These are phyloP conservation scores for Salvia rosmarinus DNA, from an alignment of 257 asterid species.

Conservation along the genomic window DNA sequence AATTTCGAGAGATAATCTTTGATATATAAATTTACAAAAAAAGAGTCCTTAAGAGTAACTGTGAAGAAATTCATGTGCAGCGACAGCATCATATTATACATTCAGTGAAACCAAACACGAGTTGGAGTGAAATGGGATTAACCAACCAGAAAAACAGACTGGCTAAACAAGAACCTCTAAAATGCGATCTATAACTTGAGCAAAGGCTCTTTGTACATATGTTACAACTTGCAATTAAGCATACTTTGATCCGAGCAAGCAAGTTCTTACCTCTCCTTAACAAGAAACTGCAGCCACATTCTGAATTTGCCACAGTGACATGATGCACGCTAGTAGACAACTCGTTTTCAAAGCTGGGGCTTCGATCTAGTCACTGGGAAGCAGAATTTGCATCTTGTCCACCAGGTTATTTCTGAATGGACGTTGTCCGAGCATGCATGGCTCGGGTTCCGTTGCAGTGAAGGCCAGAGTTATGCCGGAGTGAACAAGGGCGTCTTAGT, in stretches of 20 bases:
- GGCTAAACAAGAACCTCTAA: not conserved
- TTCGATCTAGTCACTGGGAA: constrained; percentile 1
- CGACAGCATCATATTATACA: too few relatives aligned
- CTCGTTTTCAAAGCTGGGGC: not conserved
- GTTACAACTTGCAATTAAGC: too few relatives aligned
- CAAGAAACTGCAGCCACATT: constrained; percentile 1
- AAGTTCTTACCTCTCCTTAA: not conserved
- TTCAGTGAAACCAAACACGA: too few relatives aligned
- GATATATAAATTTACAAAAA: too few relatives aligned
- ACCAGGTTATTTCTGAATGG: not conserved
- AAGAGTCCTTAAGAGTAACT: too few relatives aligned
- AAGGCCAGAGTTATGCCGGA: not conserved
- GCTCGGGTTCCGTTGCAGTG: constrained; percentile 1
- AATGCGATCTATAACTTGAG: not conserved
- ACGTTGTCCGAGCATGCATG: not conserved
- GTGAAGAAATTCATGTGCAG: too few relatives aligned
- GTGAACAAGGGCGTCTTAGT: too few relatives aligned
- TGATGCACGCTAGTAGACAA: not conserved
- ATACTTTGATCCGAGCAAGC: not conserved
- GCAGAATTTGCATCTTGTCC: not conserved
- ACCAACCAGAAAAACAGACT: not conserved
- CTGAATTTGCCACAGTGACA: not conserved
- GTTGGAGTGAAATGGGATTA: not conserved
- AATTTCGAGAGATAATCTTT: too few relatives aligned
- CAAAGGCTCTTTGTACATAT: not conserved